Base-by-base conservation (phyloP, 345 rosid genomes). In the Kernera saxatilis region DNA sequence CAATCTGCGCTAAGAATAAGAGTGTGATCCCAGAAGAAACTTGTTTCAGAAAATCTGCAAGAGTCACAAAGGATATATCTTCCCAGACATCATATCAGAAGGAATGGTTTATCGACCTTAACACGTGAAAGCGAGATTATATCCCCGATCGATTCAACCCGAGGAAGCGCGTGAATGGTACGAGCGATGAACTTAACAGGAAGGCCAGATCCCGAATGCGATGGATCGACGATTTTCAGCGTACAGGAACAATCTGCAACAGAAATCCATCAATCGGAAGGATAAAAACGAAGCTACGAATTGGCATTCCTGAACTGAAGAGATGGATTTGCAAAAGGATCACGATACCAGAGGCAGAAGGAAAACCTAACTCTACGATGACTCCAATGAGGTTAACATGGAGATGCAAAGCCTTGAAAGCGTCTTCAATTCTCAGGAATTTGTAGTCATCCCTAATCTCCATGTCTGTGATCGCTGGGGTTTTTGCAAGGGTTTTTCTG, bases 301-400 rank as follows among this genome's bases (percentile, higher is more conserved):
- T 29, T 25, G 30, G n/a, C 56, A 45, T 23, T 40, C 5, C 3
- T 14, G 19, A 23, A n/a, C 18, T 37, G n/a, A 10, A 46, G 13
- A 9, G 3, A 14, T 1, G 29, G 39, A 62, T 5, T n/a, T 43
- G 57, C 14, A 14, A 54, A 22, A 3, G 48, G 25, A 5, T 43
- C 11, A 27, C 14, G 1, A 39, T 49, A 74, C 78, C 78, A 5
- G 68, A 67, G 54, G 11, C 10, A 19, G 22, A 32, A 40, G 48
- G 17, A 8, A 74, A 67, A 0, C 5, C 43, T 44, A 75, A 21
- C 49, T 75, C 78, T 58, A 75, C 64, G 57, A 75, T 51, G 57
- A 75, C 74, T 67, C 78, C 74, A 22, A 75, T 61, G 56, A 75
- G 74, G 44, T 40, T 75, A 26, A 75, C 57, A n/a, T 61, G 63